These are phyloP conservation scores for Diaporthe australafricana DNA, from an alignment of 2,329 filamentous ascomycete genomes.

Conservation along the genomic window DNA sequence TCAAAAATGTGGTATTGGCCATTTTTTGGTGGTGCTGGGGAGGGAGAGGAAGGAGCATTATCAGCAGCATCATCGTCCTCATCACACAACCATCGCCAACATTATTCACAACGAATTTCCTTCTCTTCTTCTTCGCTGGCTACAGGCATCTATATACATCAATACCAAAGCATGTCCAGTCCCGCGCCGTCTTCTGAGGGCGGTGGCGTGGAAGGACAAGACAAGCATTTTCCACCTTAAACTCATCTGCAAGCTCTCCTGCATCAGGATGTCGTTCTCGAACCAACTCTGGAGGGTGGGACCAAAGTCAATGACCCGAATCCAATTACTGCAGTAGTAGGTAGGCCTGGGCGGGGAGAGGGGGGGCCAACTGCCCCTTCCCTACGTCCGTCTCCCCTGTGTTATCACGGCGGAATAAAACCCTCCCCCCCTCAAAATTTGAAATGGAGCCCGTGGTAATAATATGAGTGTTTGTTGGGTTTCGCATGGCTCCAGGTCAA, in stretches of 20 bases:
- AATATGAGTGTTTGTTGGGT: neutral
- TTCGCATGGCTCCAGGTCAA: neutral
- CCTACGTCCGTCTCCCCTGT: too few species aligned
- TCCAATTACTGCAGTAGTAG: too few species aligned
- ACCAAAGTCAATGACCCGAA: too few species aligned
- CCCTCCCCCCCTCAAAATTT: neutral
- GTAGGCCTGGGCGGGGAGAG: too few species aligned
- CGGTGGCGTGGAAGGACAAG: neutral
- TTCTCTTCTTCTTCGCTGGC: slow-evolving; percentile 1
- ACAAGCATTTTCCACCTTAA: too few species aligned
- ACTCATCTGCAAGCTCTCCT: too few species aligned
- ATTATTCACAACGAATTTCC: slow-evolving; percentile 8
- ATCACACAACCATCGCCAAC: neutral
- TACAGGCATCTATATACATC: slow-evolving; percentile 7
- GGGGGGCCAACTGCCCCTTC: too few species aligned
- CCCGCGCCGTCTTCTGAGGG: neutral
- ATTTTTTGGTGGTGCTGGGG: neutral
- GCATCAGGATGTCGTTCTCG: too few species aligned
- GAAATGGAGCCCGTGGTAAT: slow-evolving; percentile 20
- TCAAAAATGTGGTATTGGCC: slow-evolving; percentile 8
- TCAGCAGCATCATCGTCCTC: neutral
- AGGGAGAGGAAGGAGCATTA: neutral
- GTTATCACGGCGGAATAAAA: too few species aligned
- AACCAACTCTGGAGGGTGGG: too few species aligned
- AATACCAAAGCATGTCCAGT: slow-evolving; percentile 1